phyloP scores from a whole-genome alignment of 2,329 filamentous ascomycete genomes.

The Botrytis squamosa region DNA sequence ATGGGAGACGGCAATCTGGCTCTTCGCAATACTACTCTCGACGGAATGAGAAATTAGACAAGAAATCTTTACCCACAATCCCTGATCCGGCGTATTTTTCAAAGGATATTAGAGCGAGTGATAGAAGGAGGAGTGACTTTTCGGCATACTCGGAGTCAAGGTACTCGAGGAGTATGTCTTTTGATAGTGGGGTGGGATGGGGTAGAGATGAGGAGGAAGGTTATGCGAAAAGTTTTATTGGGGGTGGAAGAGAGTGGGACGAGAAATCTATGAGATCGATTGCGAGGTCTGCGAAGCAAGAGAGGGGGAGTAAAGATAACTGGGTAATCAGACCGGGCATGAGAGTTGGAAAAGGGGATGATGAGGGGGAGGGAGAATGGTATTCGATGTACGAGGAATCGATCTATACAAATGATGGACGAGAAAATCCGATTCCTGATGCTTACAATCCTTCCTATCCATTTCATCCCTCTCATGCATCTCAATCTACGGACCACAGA shows the following conservation, averaged over 20 bases:
- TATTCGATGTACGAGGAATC: background rate
- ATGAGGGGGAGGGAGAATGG: background rate
- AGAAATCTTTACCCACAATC: background rate
- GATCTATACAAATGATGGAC: background rate
- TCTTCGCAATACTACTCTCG: background rate
- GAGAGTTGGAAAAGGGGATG: background rate
- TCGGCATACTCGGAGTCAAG: constrained; percentile 14
- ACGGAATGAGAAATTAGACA: background rate
- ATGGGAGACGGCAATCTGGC: background rate
- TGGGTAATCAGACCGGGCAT: background rate
- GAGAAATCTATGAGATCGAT: background rate
- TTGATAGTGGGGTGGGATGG: background rate
- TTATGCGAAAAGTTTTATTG: background rate
- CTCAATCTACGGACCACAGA: background rate
- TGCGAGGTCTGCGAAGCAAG: background rate
- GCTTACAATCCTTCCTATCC: background rate
- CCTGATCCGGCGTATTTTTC: background rate
- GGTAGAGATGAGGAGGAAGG: background rate
- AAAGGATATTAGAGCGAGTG: background rate
- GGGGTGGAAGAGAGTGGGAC: background rate
- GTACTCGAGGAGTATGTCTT: constrained; percentile 4
- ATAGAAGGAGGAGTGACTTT: background rate
- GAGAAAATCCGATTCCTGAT: background rate
- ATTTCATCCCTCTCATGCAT: background rate
- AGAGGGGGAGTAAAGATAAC: background rate